Conservation (phyloP, 164 flowering plant species). For the Tetrastigma voinierianum region DNA sequence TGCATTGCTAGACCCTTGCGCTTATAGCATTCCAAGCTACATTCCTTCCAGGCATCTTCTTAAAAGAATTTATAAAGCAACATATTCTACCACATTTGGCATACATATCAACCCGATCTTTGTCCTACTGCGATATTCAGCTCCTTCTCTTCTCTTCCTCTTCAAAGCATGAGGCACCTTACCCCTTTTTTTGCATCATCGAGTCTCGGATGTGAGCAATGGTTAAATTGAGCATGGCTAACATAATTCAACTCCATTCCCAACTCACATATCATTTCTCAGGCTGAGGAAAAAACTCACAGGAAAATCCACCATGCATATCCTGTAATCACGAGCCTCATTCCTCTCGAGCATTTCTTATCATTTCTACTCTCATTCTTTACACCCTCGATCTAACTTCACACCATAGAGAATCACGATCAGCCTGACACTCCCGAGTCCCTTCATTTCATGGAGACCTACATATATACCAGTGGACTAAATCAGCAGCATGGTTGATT, state of each 20-base stretch:
- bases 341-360: conserved; percentile 67
- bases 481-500: too few species aligned
- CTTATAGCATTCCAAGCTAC: too few species aligned
- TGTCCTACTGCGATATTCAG: too few species aligned
- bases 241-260: conserved; percentile 35
- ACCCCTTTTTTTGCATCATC: conserved; percentile 46
- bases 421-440: conserved; percentile 62
- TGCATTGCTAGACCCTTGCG: too few species aligned
- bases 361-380: conserved; percentile 33
- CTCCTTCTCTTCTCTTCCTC: conserved; percentile 24
- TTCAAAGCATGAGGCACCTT: conserved; percentile 66
- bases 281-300: conserved; percentile 34
- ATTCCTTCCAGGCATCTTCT: too few species aligned
- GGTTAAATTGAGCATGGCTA: conserved; percentile 52
- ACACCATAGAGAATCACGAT: conserved; percentile 53
- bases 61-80: too few species aligned
- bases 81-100: too few species aligned
- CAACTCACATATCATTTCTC: conserved; percentile 32
- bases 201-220: conserved; percentile 55
- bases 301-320: conserved; percentile 32
- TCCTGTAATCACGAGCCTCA: conserved; percentile 59
- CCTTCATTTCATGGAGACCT: conserved; percentile 35
- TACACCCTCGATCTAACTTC: conserved; percentile 46
- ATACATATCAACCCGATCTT: too few species aligned
- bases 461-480: too few species aligned